Evolutionary conservation across 768 basidiomycete species (phyloP), one percentile per base, ranked within the genome.

Genomic region (Suillus americanus): DNA sequence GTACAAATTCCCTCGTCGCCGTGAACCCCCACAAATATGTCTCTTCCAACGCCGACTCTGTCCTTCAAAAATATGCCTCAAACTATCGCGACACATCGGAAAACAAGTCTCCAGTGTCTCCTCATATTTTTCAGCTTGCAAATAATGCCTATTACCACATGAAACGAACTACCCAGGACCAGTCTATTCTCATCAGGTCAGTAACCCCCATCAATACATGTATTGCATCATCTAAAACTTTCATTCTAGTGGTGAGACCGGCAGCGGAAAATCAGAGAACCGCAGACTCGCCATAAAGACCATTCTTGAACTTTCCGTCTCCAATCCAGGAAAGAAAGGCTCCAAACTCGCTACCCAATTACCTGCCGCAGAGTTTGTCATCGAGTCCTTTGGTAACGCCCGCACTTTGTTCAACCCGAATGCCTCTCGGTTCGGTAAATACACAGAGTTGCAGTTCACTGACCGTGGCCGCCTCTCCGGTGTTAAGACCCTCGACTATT

Each of bases 341-440:
- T 85, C 92, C 43, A 97, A 97, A 78, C 87, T 99, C 65, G 87
- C 86, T 1, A 79, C 78, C 55, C 94, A 97, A 75, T 85, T 99
- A 45, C 95, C 95, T 43, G 92, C 95, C 23, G 90, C 94, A 28
- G 93, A 97, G 81, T 98, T 95, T 75, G 93, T 98, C 65, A 89
- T 98, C 66, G 95, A 99, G 76, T 82, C 94, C 1, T 99, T 99
- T 73, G 97, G 97, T 18, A 91, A 92, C 70, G 93, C 96, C 23
- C 90, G 93, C 65, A 94, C 94, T 1, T 86, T 94, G 62, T 90
- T 93, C 79, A 97, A 98, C 73, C 86, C 93, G 55, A 97, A 97
- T 72, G 96, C 97, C 16, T 98, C 97, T 37, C 90, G 95, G 56
- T 97, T 97, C 73, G 97, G 97, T 63, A 95, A 97, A 75, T 99